These are phyloP conservation scores for Mantamonas sphyraenae DNA, from an alignment of 78 protist genomes.

Conservation along the genomic window DNA sequence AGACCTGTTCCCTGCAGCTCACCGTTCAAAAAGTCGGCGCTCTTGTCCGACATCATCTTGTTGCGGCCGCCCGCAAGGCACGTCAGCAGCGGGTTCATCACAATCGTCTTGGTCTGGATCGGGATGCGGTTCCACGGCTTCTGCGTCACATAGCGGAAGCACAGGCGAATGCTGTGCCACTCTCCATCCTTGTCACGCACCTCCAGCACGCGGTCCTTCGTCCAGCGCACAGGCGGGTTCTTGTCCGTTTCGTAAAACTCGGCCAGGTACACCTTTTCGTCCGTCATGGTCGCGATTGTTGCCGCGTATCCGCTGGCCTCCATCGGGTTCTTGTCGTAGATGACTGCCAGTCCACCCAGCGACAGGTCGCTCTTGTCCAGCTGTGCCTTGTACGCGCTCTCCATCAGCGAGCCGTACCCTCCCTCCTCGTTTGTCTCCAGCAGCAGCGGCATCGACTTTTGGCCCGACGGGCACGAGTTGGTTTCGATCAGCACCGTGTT, in stretches of 20 bases:
- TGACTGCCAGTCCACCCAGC: conserved; percentile 31
- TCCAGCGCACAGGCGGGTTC: neutral
- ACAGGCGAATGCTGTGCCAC: conserved; percentile 31
- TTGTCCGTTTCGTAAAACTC: conserved; percentile 15
- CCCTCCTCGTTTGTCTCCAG: neutral
- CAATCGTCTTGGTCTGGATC: conserved; percentile 15
- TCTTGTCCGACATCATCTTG: conserved; percentile 47
- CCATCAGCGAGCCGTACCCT: neutral
- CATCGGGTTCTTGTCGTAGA: conserved; percentile 54
- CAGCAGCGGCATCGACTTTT: conserved; percentile 38
- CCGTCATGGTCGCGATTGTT: conserved; percentile 19
- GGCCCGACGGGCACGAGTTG: conserved; percentile 59
- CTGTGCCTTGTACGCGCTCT: conserved; percentile 1
- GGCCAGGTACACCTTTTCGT: conserved; percentile 30
- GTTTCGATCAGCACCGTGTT: conserved; percentile 46
- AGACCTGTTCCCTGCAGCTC: conserved; percentile 19
- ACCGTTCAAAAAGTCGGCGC: conserved; percentile 33
- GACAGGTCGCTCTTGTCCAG: neutral
- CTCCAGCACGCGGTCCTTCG: neutral
- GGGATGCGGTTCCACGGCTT: conserved; percentile 57
- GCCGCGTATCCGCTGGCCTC: conserved; percentile 46
- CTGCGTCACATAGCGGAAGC: conserved; percentile 56
- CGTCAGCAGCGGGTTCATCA: conserved; percentile 35
- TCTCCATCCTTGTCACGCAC: neutral
- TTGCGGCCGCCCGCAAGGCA: conserved; percentile 64